Percentiles rank a stretch among this genome's conserved stretches.
phyloP scores from a whole-genome alignment of 805 yeast genomes.

The Metschnikowia arizonensis region DNA sequence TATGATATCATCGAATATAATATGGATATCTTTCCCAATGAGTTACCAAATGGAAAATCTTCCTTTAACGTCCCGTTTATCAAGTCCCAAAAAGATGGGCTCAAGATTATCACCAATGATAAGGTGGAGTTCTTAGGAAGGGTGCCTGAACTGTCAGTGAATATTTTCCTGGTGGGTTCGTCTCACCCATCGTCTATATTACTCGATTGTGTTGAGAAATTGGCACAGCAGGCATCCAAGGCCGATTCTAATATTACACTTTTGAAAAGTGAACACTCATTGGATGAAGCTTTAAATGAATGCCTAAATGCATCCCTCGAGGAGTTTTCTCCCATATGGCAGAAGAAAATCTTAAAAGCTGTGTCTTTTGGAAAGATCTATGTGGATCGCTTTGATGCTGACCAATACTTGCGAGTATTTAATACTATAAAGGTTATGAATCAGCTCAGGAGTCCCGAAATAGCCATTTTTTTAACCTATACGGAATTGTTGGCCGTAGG shows the following conservation, averaged over 20 bases:
- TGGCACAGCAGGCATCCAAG: slow-evolving; percentile 66
- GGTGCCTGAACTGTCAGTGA: slow-evolving; percentile 54
- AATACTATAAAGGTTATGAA: slow-evolving; percentile 65
- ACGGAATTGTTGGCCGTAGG: slow-evolving; percentile 50
- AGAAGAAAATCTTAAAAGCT: slow-evolving; percentile 72
- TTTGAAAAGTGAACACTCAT: slow-evolving; percentile 41
- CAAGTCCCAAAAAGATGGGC: slow-evolving; percentile 63
- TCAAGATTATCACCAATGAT: slow-evolving; percentile 57
- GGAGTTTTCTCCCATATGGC: slow-evolving; percentile 77
- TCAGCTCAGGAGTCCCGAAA: slow-evolving; percentile 55
- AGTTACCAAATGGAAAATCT: slow-evolving; percentile 15
- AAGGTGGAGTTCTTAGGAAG: slow-evolving; percentile 59
- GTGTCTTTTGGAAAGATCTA: slow-evolving; percentile 82
- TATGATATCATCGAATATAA: slow-evolving; percentile 32
- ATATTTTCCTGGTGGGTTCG: slow-evolving; percentile 78
- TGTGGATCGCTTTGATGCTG: slow-evolving; percentile 50
- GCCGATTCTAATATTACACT: slow-evolving; percentile 70
- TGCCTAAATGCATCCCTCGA: slow-evolving; percentile 73
- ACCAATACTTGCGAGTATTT: slow-evolving; percentile 58
- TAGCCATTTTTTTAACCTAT: slow-evolving; percentile 68
- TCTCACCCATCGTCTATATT: slow-evolving; percentile 77
- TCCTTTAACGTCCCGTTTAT: slow-evolving; percentile 36
- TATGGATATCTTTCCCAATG: slow-evolving; percentile 23
- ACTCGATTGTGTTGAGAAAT: slow-evolving; percentile 63
- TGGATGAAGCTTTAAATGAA: slow-evolving; percentile 58